Base-by-base conservation (phyloP, 768 basidiomycete species). In the Lyophyllum shimeji region DNA sequence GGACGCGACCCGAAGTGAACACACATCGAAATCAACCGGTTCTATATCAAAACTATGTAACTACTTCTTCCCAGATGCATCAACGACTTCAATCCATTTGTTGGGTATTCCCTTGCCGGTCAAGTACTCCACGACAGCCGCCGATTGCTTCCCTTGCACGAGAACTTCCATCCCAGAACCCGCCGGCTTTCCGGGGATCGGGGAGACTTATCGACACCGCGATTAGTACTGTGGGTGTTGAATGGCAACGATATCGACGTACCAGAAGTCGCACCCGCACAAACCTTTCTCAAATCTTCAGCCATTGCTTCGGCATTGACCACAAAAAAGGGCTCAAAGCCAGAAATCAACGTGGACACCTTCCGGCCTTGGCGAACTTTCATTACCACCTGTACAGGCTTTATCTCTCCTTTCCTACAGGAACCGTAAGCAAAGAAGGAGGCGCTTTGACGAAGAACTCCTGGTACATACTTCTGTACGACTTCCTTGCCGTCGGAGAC, bases 101-200 rank as follows among this genome's bases (percentile, higher is more conserved):
- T 87, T 90, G 24, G 93, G 91, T 29, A 95, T 81, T 0, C 94
- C 92, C 60, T 81, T 83, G 21, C 73, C 77, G 2, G 81, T 67
- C 39, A 97, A 67, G 57, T 92, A 80, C 4, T 90, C 87, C 9
- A 78, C 74, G 11, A 93, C 87, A 2, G 76, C 72, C 60, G 81
- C 79, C 18, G 78, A 75, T 63, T 96, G 93, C 58, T 89, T 90
- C 1, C 95, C 95, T 65, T 96, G 95, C 0, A 96, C 86, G 58
- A 89, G 74, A 8, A 97, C 85, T 63, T 95, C 90, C 50, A 81
- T 61, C 1, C 81, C 82, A 1, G 81, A 73, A 7, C 71, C 71
- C 29, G 70, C 67, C 15, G 75, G 63, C 66, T 84, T 87, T 0
- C 87, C 86, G 5, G 73, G 75, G n/a, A 80, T 52, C 0, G 84